These are phyloP conservation scores for Butyriboletus loyo DNA, from an alignment of 768 basidiomycete species.

Conservation along the genomic window DNA sequence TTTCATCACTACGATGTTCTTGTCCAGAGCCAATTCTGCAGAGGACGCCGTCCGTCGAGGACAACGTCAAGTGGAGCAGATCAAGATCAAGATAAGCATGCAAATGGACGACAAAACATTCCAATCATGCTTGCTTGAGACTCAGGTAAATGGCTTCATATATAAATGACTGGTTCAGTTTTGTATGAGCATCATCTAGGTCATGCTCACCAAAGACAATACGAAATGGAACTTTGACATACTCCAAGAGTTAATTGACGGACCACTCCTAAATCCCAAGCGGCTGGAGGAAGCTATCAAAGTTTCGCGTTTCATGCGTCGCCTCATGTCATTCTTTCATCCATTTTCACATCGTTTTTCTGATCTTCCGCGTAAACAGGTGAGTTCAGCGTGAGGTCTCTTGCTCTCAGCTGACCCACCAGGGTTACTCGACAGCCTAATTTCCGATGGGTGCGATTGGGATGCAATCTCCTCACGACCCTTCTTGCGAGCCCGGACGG, in stretches of 20 bases:
- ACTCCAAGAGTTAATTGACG: constrained; percentile 85
- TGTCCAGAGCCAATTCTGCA: constrained; percentile 65
- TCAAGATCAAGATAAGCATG: constrained; percentile 84
- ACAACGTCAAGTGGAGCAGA: constrained; percentile 88
- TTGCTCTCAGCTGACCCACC: constrained; percentile 1
- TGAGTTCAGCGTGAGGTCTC: constrained; percentile 14
- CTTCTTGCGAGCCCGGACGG: constrained; percentile 84
- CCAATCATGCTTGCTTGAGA: constrained; percentile 79
- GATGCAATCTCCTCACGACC: constrained; percentile 77
- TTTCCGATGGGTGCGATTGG: constrained; percentile 81
- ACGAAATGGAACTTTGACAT: constrained; percentile 92
- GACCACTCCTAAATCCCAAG: constrained; percentile 86
- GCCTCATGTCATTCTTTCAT: constrained; percentile 91
- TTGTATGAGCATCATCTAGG: constrained; percentile 40
- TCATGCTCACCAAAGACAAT: constrained; percentile 84
- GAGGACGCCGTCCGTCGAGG: constrained; percentile 86
- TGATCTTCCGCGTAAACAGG: constrained; percentile 71
- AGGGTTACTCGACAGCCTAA: constrained; percentile 50
- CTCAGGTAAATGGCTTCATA: constrained; percentile 53
- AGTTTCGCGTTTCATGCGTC: constrained; percentile 83
- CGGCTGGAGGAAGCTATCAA: constrained; percentile 93
- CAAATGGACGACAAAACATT: constrained; percentile 96
- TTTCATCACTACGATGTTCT: not conserved
- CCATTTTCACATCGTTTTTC: constrained; percentile 88
- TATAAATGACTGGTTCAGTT: not conserved